A percentile compares a stretch with the other conserved stretches of the same genome.
Conservation (phyloP, 164 flowering plant genomes). For the Magnolia officinalis region DNA sequence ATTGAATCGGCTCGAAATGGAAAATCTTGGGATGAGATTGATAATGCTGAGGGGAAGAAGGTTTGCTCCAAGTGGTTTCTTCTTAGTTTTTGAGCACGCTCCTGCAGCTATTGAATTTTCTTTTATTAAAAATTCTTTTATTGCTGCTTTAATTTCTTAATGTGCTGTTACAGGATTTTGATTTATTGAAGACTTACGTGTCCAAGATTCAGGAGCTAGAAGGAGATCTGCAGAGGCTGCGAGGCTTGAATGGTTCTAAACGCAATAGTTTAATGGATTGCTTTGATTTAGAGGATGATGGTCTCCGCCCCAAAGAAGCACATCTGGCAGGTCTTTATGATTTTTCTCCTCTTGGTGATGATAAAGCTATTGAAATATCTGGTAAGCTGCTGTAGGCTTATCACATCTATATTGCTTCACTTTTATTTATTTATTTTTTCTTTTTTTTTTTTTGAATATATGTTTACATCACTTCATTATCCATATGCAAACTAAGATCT, state of each 20-base stretch:
- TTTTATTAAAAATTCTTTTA: neutral
- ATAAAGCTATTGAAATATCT: slow-evolving; percentile 34
- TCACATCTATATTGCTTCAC: neutral
- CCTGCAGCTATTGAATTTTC: neutral
- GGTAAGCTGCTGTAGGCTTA: slow-evolving; percentile 9
- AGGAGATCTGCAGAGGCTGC: slow-evolving; percentile 55
- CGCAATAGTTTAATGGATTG: slow-evolving; percentile 34
- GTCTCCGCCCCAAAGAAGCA: slow-evolving; percentile 26
- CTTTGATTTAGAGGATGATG: slow-evolving; percentile 62
- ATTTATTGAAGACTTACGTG: slow-evolving; percentile 58
- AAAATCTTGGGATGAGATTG: slow-evolving; percentile 81
- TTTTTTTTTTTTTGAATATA: neutral
- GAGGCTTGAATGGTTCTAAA: slow-evolving; percentile 33
- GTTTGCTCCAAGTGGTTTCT: slow-evolving; percentile 25
- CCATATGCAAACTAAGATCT: too few relatives aligned
- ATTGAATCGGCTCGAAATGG: slow-evolving; percentile 77
- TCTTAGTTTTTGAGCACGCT: neutral
- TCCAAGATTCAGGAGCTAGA: slow-evolving; percentile 81
- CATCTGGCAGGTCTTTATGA: slow-evolving; percentile 27
- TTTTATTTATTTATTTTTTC: neutral
- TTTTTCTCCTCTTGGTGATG: slow-evolving; percentile 39
- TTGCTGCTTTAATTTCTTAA: neutral
- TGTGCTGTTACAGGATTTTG: slow-evolving; percentile 43
- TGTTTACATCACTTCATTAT: neutral
- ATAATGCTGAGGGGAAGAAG: slow-evolving; percentile 37